Evolutionary conservation across 495 filamentous ascomycete genomes (phyloP).

Genomic region (Podospora fimiseda): DNA sequence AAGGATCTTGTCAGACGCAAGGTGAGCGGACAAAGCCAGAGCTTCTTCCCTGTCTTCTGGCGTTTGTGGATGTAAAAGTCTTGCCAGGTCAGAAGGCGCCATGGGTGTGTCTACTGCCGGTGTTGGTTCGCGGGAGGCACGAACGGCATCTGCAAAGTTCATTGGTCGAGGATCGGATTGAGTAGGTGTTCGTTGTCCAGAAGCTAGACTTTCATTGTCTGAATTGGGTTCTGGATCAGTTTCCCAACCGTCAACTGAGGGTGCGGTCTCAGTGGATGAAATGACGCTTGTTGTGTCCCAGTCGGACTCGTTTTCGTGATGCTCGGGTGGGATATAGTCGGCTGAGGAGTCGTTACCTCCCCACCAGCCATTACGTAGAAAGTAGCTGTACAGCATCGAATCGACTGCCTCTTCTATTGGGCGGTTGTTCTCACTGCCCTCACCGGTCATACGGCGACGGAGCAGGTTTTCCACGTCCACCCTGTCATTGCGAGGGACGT

Average conservation of each 20-base stretch:
- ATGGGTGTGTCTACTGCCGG: conserved; percentile 56
- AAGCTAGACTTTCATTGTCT: conserved; percentile 28
- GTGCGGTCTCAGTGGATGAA: conserved; percentile 45
- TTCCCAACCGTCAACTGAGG: conserved; percentile 48
- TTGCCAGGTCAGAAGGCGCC: conserved; percentile 63
- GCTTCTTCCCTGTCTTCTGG: conserved; percentile 75
- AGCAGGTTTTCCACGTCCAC: conserved; percentile 77
- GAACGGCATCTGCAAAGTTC: conserved; percentile 1
- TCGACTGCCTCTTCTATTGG: conserved; percentile 58
- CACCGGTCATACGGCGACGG: conserved; percentile 45
- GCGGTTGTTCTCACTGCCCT: conserved; percentile 13
- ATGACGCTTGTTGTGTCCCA: conserved; percentile 76
- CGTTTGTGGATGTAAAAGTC: conserved; percentile 75
- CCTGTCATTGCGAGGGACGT: conserved; percentile 49
- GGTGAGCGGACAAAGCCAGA: conserved; percentile 71
- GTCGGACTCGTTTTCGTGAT: conserved; percentile 38
- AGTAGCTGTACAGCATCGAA: conserved; percentile 70
- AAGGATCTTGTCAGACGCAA: conserved; percentile 60
- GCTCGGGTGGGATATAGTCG: conserved; percentile 48
- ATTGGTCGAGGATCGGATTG: conserved; percentile 16
- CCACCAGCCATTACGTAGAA: conserved; percentile 73
- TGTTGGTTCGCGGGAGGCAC: conserved; percentile 48
- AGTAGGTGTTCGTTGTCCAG: conserved; percentile 75
- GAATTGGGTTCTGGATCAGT: conserved; percentile 35
- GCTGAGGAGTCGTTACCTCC: conserved; percentile 71